Evolutionary conservation across 2,329 filamentous ascomycete genomes (phyloP).

Genomic region (Calonectria hawksworthii): DNA sequence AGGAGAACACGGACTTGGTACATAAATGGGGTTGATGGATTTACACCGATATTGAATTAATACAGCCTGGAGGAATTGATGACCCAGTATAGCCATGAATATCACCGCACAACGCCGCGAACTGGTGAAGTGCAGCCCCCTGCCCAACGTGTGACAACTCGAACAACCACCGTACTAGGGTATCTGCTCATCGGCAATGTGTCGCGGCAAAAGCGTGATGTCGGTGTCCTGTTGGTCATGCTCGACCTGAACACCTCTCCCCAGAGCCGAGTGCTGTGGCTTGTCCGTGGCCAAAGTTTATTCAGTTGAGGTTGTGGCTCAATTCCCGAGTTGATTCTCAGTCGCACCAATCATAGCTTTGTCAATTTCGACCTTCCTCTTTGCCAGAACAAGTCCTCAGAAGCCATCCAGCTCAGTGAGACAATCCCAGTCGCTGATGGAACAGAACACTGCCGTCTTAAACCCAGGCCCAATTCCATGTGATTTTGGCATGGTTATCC

Average conservation of each 20-base stretch:
- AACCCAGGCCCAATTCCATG: slow-evolving; percentile 7
- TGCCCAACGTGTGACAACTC: slow-evolving; percentile 20
- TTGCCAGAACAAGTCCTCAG: slow-evolving; percentile 22
- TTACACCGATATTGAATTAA: slow-evolving; percentile 13
- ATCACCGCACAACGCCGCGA: slow-evolving; percentile 12
- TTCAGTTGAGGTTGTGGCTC: slow-evolving; percentile 34
- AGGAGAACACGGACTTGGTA: not conserved
- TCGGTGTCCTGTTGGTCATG: slow-evolving; percentile 11
- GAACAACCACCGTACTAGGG: not conserved
- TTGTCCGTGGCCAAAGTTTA: slow-evolving; percentile 41
- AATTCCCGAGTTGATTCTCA: slow-evolving; percentile 26
- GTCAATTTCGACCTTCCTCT: slow-evolving; percentile 17
- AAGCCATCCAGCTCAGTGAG: not conserved
- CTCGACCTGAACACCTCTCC: not conserved
- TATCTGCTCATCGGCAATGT: slow-evolving; percentile 8
- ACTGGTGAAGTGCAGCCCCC: slow-evolving; percentile 5
- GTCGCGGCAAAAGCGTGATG: slow-evolving; percentile 10
- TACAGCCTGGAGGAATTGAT: slow-evolving; percentile 3
- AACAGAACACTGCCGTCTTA: not conserved
- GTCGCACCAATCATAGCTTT: slow-evolving; percentile 38
- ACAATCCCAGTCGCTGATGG: not conserved
- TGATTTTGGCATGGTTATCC: slow-evolving; percentile 20
- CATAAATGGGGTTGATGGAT: not conserved
- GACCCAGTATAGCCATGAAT: slow-evolving; percentile 3
- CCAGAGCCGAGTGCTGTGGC: slow-evolving; percentile 29